These are phyloP conservation scores for Cercospora brassicicola DNA, from an alignment of 2,329 filamentous ascomycete species.

Conservation along the genomic window DNA sequence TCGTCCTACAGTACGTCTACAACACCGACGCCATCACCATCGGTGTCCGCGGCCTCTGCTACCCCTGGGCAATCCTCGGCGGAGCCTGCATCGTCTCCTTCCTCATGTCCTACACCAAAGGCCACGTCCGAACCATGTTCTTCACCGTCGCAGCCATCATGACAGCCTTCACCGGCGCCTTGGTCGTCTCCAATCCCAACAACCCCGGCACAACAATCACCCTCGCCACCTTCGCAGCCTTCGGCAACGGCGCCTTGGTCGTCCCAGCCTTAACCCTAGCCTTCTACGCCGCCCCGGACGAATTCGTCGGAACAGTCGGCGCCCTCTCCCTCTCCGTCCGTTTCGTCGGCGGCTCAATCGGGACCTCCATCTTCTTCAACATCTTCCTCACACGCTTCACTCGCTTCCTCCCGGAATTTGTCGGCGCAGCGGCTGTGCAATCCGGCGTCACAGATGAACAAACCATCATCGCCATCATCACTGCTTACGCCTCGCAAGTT, in stretches of 20 bases:
- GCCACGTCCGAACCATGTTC: slow-evolving; percentile 61
- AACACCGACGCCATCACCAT: slow-evolving; percentile 62
- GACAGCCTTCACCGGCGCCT: slow-evolving; percentile 55
- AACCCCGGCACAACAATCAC: slow-evolving; percentile 39
- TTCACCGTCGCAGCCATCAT: slow-evolving; percentile 61
- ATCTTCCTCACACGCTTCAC: slow-evolving; percentile 51
- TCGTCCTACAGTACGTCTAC: slow-evolving; percentile 63
- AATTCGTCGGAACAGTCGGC: slow-evolving; percentile 67
- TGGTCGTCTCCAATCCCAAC: slow-evolving; percentile 29
- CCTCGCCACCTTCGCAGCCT: slow-evolving; percentile 59
- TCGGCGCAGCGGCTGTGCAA: slow-evolving; percentile 47
- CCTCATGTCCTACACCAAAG: slow-evolving; percentile 57
- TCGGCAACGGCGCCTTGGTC: slow-evolving; percentile 67
- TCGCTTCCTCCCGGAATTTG: slow-evolving; percentile 52
- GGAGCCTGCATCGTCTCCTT: slow-evolving; percentile 61
- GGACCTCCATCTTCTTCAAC: slow-evolving; percentile 49
- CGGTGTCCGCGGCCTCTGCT: slow-evolving; percentile 62
- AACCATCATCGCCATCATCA: slow-evolving; percentile 14
- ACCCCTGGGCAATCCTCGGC: slow-evolving; percentile 62
- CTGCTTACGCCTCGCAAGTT: slow-evolving; percentile 25
- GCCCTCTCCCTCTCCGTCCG: slow-evolving; percentile 67
- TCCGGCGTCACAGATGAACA: slow-evolving; percentile 17
- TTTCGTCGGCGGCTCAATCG: slow-evolving; percentile 65
- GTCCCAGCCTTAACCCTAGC: slow-evolving; percentile 65
- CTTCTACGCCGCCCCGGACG: slow-evolving; percentile 63